Percentiles rank a stretch among this genome's conserved stretches.
These are phyloP conservation scores for Fraxinus sp. DNA, from an alignment of 305 asterid species.

Conservation along the genomic window DNA sequence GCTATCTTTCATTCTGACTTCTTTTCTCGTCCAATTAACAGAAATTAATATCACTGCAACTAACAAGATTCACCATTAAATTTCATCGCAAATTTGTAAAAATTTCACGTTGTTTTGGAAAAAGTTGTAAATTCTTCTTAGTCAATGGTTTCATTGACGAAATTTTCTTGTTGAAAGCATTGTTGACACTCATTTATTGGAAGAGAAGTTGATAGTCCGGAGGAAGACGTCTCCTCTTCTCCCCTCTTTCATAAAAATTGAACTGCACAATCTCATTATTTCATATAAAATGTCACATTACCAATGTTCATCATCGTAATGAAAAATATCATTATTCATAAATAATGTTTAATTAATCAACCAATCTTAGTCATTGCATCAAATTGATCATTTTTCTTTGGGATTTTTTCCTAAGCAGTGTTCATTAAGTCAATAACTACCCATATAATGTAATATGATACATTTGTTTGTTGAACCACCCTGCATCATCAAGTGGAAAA, in stretches of 20 bases:
- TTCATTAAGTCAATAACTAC: neutral
- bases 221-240: neutral
- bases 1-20: too few relatives aligned
- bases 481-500: slow-evolving; percentile 29
- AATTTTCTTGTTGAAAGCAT: neutral
- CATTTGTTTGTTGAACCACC: slow-evolving; percentile 41
- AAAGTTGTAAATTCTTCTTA: neutral
- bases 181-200: neutral
- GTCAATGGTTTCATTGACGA: neutral
- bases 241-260: neutral
- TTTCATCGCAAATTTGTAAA: neutral
- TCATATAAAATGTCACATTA: neutral
- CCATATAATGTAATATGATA: neutral
- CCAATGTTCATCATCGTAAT: too few relatives aligned
- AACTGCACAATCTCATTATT: too few relatives aligned
- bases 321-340: neutral
- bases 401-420: neutral
- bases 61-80: neutral
- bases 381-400: neutral
- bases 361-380: neutral
- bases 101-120: neutral
- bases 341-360: neutral
- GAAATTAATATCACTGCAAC: neutral
- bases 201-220: neutral
- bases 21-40: neutral